Percentiles rank a stretch among this genome's conserved stretches.
phyloP scores from a whole-genome alignment of 2,329 filamentous ascomycete genomes.

The Colletotrichum echinochloae region DNA sequence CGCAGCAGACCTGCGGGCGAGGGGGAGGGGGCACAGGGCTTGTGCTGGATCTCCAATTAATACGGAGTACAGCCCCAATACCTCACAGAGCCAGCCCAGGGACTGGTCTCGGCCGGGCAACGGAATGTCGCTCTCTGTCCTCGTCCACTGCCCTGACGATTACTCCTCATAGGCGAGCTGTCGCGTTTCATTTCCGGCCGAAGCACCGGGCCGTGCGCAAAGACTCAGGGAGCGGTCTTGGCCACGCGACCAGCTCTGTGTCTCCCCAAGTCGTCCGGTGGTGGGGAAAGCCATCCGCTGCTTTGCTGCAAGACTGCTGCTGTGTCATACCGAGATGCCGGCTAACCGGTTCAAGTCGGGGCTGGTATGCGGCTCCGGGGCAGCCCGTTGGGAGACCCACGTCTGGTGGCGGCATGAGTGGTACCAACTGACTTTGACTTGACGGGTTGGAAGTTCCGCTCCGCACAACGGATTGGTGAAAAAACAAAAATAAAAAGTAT shows the following conservation, averaged over 20 bases:
- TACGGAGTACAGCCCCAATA: neutral
- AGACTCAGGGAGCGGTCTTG: neutral
- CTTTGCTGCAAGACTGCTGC: neutral
- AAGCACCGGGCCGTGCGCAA: conserved; percentile 34
- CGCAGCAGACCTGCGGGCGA: neutral
- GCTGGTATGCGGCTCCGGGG: conserved; percentile 5
- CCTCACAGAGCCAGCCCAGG: neutral
- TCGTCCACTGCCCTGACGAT: conserved; percentile 30
- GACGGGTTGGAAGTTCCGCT: neutral
- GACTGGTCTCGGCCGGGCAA: neutral
- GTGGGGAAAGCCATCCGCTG: neutral
- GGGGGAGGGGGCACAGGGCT: neutral
- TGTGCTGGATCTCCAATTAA: neutral
- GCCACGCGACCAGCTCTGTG: neutral
- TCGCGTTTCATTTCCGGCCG: conserved; percentile 35
- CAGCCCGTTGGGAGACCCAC: conserved; percentile 6
- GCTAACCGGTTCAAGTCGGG: conserved; percentile 13
- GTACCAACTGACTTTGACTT: conserved; percentile 3
- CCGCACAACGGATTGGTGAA: neutral
- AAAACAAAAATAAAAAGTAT: conserved; percentile 38
- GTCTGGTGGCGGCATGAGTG: neutral
- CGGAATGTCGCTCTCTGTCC: conserved; percentile 27
- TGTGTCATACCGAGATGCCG: conserved; percentile 30
- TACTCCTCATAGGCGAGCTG: conserved; percentile 20
- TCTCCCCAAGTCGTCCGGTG: conserved; percentile 32